A percentile compares a stretch with the other conserved stretches of the same genome.
phyloP scores from a whole-genome alignment of 345 rosid genomes.

The Eucalyptus urophylla region DNA sequence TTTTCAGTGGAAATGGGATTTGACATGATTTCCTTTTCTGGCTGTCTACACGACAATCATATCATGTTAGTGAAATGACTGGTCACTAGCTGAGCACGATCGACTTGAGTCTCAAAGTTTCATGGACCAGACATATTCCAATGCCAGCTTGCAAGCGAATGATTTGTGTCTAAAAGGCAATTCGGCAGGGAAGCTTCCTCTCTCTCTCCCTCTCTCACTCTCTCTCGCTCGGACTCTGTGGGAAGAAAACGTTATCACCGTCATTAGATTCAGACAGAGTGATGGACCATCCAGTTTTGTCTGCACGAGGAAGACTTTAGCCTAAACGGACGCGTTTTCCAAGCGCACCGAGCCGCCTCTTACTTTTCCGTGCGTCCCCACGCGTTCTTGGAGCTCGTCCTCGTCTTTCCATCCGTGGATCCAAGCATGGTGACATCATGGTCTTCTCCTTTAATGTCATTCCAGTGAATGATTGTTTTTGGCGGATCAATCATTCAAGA shows the following conservation, averaged over 20 bases:
- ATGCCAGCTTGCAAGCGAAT: background rate
- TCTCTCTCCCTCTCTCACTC: background rate
- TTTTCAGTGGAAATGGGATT: background rate
- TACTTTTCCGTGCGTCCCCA: background rate
- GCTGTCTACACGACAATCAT: background rate
- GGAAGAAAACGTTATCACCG: background rate
- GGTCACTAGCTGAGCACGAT: background rate
- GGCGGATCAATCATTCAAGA: background rate
- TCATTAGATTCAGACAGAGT: background rate
- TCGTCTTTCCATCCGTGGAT: background rate
- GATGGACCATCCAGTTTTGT: background rate
- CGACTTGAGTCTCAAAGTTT: background rate
- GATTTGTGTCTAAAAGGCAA: background rate
- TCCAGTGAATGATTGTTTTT: background rate
- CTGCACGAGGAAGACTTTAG: background rate
- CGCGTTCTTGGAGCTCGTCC: background rate
- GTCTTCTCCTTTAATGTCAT: background rate
- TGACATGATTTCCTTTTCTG: too few species aligned
- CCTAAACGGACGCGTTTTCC: background rate
- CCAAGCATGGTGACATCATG: background rate
- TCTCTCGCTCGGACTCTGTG: background rate
- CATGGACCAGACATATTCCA: background rate
- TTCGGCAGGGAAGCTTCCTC: background rate
- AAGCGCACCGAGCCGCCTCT: background rate
- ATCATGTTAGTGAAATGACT: background rate